These are phyloP conservation scores for Emergomyces africanus DNA, from an alignment of 2,329 filamentous ascomycete species.

Conservation along the genomic window DNA sequence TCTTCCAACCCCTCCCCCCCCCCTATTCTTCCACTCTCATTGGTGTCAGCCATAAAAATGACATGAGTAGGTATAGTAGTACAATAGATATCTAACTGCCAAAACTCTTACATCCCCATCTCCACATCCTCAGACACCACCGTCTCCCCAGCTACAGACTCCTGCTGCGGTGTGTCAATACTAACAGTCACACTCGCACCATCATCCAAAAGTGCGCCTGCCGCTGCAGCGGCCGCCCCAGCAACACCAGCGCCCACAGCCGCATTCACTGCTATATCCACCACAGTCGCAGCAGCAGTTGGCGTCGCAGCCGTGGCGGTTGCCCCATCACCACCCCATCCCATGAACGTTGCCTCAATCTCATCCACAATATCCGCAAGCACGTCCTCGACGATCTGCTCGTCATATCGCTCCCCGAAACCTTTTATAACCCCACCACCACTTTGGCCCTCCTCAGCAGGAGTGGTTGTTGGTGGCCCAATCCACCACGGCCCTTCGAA, in stretches of 20 bases:
- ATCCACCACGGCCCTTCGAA: constrained; percentile 92
- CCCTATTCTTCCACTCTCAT: neutral
- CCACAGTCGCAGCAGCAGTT: neutral
- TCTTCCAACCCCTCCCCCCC: neutral
- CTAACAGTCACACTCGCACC: constrained; percentile 2
- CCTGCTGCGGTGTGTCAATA: neutral
- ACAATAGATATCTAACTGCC: neutral
- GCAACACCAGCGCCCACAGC: neutral
- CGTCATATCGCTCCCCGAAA: constrained; percentile 67
- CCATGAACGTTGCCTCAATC: constrained; percentile 63
- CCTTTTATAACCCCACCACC: constrained; percentile 7
- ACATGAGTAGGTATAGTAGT: neutral
- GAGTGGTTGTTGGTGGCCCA: constrained; percentile 49
- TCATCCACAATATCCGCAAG: constrained; percentile 91
- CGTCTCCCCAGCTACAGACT: constrained; percentile 2
- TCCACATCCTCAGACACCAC: constrained; percentile 16
- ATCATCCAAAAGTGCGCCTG: constrained; percentile 1
- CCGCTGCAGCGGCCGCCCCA: neutral
- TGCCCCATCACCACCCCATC: constrained; percentile 15
- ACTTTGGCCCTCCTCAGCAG: constrained; percentile 20
- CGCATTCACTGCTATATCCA: neutral
- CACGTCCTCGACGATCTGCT: constrained; percentile 91
- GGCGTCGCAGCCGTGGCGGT: neutral
- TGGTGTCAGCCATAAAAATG: neutral
- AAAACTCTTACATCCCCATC: constrained; percentile 2